A percentile compares a stretch with the other conserved stretches of the same genome.
phyloP scores from a whole-genome alignment of 371 early-diverging fungal genomes.

The Furculomyces boomerangus region DNA sequence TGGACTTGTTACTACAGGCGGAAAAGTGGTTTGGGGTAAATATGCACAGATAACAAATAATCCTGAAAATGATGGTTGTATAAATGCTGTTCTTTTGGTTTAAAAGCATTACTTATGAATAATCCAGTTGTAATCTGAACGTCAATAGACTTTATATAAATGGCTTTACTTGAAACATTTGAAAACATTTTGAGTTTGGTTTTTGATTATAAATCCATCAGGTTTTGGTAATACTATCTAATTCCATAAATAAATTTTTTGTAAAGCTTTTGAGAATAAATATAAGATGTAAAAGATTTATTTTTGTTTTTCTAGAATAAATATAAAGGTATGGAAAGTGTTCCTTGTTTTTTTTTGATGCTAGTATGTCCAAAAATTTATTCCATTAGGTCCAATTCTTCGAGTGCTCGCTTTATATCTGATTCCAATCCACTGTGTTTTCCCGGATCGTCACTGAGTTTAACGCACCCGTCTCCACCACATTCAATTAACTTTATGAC shows the following conservation, averaged over 20 bases:
- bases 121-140: too few species aligned
- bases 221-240: too few species aligned
- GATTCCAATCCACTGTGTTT: slow-evolving; percentile 41
- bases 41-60: slow-evolving; percentile 93
- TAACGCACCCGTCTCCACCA: slow-evolving; percentile 38
- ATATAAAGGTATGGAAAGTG: too few species aligned
- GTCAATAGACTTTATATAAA: too few species aligned
- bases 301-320: too few species aligned
- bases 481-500: slow-evolving; percentile 53
- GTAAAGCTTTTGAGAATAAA: too few species aligned
- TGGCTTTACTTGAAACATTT: too few species aligned
- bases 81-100: slow-evolving; percentile 87
- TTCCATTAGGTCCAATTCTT: slow-evolving; percentile 8
- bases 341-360: background rate
- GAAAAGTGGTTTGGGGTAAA: slow-evolving; percentile 99
- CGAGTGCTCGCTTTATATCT: slow-evolving; percentile 29
- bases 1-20: slow-evolving; percentile 94
- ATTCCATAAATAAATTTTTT: too few species aligned
- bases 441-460: slow-evolving; percentile 46
- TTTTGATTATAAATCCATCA: too few species aligned
- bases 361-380: background rate
- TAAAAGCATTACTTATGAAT: slow-evolving; percentile 19
- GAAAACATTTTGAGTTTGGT: too few species aligned
- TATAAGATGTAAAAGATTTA: too few species aligned
- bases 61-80: slow-evolving; percentile 93